Conservation (phyloP, 805 yeast genomes). For the Nakazawaea populi region DNA sequence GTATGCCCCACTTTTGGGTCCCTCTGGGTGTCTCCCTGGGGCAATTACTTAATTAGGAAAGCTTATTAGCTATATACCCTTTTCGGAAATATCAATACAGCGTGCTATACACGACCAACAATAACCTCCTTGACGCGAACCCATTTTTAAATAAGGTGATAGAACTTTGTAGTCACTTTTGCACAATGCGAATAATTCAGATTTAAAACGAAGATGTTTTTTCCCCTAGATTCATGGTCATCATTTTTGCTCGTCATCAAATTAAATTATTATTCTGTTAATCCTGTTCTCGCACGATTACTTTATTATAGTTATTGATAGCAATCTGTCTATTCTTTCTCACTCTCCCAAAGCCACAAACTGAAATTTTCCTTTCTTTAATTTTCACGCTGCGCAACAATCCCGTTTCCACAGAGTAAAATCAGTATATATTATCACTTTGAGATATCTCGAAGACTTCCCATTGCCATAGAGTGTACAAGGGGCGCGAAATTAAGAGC, state of each 20-base stretch:
- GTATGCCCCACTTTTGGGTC: neutral
- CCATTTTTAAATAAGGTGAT: no score
- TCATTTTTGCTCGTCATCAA: no score
- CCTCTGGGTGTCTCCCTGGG: neutral
- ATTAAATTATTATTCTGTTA: no score
- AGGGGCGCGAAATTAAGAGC: neutral
- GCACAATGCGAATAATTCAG: no score
- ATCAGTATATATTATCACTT: neutral
- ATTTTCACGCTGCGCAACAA: neutral
- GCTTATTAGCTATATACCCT: neutral
- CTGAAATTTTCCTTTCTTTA: neutral
- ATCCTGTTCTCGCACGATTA: no score
- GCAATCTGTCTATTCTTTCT: no score
- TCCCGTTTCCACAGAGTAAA: neutral
- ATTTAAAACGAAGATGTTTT: no score
- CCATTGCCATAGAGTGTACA: neutral
- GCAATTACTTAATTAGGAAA: neutral
- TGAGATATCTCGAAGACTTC: neutral
- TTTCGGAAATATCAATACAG: constrained; percentile 2
- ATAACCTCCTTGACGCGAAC: no score
- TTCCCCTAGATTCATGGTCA: no score
- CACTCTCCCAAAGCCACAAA: neutral
- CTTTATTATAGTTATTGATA: no score
- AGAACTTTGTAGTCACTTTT: no score
- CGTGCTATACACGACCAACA: neutral